phyloP scores from a whole-genome alignment of 1,284 basidiomycete species.

The Sporisorium reilianum region DNA sequence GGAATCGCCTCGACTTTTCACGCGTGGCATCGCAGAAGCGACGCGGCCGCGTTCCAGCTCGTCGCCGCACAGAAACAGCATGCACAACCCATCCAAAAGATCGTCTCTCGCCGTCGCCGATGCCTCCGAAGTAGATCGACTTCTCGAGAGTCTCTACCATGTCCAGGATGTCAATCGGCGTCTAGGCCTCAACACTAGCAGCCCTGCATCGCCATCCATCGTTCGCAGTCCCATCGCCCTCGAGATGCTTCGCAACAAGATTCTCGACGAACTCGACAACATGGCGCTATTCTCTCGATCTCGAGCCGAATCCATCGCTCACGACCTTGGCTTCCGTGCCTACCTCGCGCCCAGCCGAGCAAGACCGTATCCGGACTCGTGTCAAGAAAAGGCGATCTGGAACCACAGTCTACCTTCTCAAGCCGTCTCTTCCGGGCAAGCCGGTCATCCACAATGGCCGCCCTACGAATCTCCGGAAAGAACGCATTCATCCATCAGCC shows the following conservation, averaged over 20 bases:
- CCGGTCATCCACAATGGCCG: constrained; percentile 14
- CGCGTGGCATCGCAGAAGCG: constrained; percentile 13
- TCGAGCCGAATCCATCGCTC: constrained; percentile 33
- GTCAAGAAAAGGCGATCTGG: neutral
- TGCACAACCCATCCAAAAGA: constrained; percentile 14
- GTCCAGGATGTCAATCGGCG: constrained; percentile 47
- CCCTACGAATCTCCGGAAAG: constrained; percentile 7
- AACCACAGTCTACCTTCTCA: neutral
- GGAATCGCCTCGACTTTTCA: constrained; percentile 1
- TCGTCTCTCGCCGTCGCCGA: constrained; percentile 32
- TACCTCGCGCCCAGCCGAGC: constrained; percentile 1
- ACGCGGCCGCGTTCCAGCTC: constrained; percentile 29
- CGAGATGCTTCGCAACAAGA: constrained; percentile 18
- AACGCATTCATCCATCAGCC: constrained; percentile 15
- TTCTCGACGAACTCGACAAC: constrained; percentile 35
- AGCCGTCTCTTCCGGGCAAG: constrained; percentile 17
- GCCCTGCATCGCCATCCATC: constrained; percentile 28
- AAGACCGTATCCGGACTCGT: neutral
- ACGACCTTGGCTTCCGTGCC: constrained; percentile 22
- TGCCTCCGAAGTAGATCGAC: constrained; percentile 27
- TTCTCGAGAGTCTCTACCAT: constrained; percentile 36
- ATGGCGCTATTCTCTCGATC: constrained; percentile 34
- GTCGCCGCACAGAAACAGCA: constrained; percentile 25
- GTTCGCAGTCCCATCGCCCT: constrained; percentile 22
- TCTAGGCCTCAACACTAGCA: constrained; percentile 21